Evolutionary conservation across 345 rosid genomes (phyloP), one percentile per base, ranked within the genome.

Genomic region (Clarkia xantiana): DNA sequence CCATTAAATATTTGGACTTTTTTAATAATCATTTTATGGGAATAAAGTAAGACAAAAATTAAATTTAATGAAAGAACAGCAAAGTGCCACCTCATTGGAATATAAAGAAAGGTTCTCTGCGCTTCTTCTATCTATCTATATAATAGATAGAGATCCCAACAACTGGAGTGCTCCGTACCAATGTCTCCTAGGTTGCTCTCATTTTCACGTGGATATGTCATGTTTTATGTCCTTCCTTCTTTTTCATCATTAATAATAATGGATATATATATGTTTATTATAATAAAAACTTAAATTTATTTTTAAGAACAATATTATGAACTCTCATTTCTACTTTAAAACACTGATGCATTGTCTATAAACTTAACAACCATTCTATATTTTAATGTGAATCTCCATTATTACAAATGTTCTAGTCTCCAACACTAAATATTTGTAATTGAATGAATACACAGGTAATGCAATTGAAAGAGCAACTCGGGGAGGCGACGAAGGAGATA

Each of bases 401-500:
- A 5, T 29, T 10, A n/a, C n/a, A n/a, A n/a, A n/a, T n/a, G n/a
- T n/a, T n/a, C n/a, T n/a, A n/a, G n/a, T n/a, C n/a, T n/a, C n/a
- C n/a, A n/a, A n/a, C n/a, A 50, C 16, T 20, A 39, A 42, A 18
- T 18, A 11, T 52, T 52, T 40, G 23, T 19, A 12, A 2, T 20
- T 2, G 1, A 11, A 23, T 4, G 40, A 4, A 20, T 25, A 52
- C 45, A 15, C 55, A 82, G 97, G 75, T 85, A 2, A 1, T 74
- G 17, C 67, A 69, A 60, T 70, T 85, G 36, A 73, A 68, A 10
- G 82, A 73, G 15, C 74, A 75, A 29, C 42, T 79, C 6, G 42
- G 40, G 0, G 86, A 73, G 38, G 69, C 86, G 11, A 65, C 70
- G 44, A 78, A 61, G 12, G 78, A 84, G 52, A 75, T 80, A n/a